These are phyloP conservation scores for Colletotrichum cuscutae DNA, from an alignment of 2,329 filamentous ascomycete genomes.

Conservation along the genomic window DNA sequence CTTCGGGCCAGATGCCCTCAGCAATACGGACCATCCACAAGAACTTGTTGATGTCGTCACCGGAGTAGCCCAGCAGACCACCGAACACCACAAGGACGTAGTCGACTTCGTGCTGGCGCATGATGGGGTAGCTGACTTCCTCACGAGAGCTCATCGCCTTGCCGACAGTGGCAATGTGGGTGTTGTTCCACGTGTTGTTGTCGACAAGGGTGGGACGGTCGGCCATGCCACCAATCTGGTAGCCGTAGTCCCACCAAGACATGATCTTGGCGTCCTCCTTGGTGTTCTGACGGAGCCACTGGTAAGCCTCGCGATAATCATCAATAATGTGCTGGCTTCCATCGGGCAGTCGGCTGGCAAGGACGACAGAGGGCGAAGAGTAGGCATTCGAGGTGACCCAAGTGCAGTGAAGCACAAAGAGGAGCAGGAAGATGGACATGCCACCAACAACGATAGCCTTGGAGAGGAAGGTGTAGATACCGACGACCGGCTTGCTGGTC, in stretches of 20 bases:
- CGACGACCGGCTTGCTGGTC: conserved; percentile 78
- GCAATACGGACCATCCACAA: conserved; percentile 99
- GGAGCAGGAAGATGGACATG: conserved; percentile 82
- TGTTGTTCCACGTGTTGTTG: conserved; percentile 99
- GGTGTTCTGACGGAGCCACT: conserved; percentile 99
- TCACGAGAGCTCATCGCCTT: conserved; percentile 98
- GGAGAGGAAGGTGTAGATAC: conserved; percentile 83
- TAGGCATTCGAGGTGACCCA: conserved; percentile 99
- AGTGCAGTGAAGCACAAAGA: conserved; percentile 97
- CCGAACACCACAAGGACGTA: conserved; percentile 99
- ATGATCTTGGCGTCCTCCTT: conserved; percentile 95
- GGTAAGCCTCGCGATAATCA: conserved; percentile 98
- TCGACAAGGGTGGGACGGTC: conserved; percentile 96
- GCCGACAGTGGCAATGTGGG: conserved; percentile 97
- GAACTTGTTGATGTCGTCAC: conserved; percentile 99
- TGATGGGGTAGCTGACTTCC: conserved; percentile 98
- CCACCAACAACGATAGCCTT: conserved; percentile 81
- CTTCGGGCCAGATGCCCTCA: conserved; percentile 99
- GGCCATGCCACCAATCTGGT: conserved; percentile 99
- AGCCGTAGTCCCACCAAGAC: conserved; percentile 99
- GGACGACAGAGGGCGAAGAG: conserved; percentile 95
- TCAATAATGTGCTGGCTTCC: conserved; percentile 99
- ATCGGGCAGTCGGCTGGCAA: conserved; percentile 91
- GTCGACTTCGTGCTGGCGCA: conserved; percentile 98
- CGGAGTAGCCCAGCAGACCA: conserved; percentile 94